Base-by-base conservation (phyloP, 768 basidiomycete genomes). In the Termitomyces sp. region DNA sequence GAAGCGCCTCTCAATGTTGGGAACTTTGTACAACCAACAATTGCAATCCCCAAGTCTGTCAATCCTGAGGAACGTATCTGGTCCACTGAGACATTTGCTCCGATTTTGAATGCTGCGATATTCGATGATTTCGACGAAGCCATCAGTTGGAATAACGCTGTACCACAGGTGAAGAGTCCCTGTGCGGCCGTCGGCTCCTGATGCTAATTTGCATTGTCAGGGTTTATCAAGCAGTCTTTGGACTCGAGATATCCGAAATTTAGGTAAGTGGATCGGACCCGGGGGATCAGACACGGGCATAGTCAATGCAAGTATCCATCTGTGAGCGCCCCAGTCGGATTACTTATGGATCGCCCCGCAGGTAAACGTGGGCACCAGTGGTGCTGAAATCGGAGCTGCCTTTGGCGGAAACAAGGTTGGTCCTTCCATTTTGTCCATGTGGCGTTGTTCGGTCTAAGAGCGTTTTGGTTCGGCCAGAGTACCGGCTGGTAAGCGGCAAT, bases 221-320 rank as follows among this genome's bases (percentile, higher is more conserved):
- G 94, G 94, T n/a, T 73, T 96, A 57, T 93, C 91, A 44, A 92
- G 91, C 66, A 90, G 90, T 59, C 76, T 97, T 1, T 98, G 95
- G 90, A 95, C 95, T 51, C 83, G 84, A 41, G 88, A 92, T 65
- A 65, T 98, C 49, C 78, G 88, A 59, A 86, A 88, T 64, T 75
- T 97, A 53, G 93, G 95, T 52, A 90, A 85, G 73, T 97, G 94
- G 92, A 87, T 96, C 62, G 93, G 94, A 13, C 89, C 94, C 41
- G 78, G 79, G 58, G 95, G 95, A 31, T 90, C 88, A 26, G 96
- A 98, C 69, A 78, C 89, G 41, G 96, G 96, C 7, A 97, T 95
- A 62, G 92, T 94, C 59, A 94, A 95, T 72, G 92, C 91, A 68
- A 67, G 85, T 76, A 49, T 14, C 51, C 57, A 56, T 53, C 49